Base-by-base conservation (phyloP, 805 yeast genomes). In the Hanseniaspora pseudoguilliermondii region DNA sequence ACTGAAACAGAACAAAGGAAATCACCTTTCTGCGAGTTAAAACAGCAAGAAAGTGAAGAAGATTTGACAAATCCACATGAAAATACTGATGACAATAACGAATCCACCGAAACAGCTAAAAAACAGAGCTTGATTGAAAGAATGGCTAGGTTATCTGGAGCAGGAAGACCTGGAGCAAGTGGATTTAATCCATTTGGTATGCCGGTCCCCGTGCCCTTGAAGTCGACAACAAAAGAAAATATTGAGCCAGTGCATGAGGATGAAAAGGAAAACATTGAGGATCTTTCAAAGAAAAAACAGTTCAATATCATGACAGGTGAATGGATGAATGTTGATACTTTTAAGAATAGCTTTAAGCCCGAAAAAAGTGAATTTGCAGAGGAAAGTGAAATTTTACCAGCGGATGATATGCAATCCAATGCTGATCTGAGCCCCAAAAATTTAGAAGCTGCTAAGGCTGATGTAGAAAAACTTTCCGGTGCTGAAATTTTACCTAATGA, bases 121-220 rank as follows among this genome's bases (percentile, higher is more conserved):
- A 78, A 93, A 62, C 77, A 83, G 49, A 86, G 83, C 7, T 73
- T 91, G 54, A 82, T 95, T 21, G 96, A 86, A 60, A 79, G 97
- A 59, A 91, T 91, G 96, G 97, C 98, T n/a, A 86, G 83, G 63
- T 77, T 91, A 20, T 85, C 97, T 0, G 95, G 96, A 21, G 81
- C 81, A 15, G 83, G 86, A 57, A 79, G 85, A 82, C 77, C 82
- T 69, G 90, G 89, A 44, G 53, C 35, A 3, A 69, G 68, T 61
- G 73, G 69, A 0, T 73, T 73, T 58, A 73, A 73, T 52, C 77
- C 77, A 38, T 73, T 73, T 58, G 75, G 55, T 2, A 61, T 63
- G 40, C 68, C 73, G 10, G 60, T 66, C 18, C 60, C 68, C 9
- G 55, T 70, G 4, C 52, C 65, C 21, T 40, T 63, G 36, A 10